These are phyloP conservation scores for Polytrichum commune DNA, from an alignment of 225 moss, liverwort and hornwort species.

Conservation along the genomic window DNA sequence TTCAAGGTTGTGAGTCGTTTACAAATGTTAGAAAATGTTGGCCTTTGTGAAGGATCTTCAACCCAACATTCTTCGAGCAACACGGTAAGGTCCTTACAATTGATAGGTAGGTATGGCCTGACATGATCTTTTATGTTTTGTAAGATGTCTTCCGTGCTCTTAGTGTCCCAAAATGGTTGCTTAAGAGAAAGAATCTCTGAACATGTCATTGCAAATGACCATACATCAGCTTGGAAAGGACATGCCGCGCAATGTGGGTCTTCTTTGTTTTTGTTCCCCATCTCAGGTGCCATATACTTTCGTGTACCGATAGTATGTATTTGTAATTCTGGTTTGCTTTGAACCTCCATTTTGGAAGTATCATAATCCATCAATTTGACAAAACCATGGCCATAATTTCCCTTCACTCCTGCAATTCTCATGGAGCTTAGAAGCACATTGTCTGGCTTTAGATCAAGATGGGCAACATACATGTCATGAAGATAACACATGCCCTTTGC, in stretches of 20 bases:
- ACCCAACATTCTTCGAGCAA: background rate
- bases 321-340: background rate
- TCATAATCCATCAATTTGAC: constrained; percentile 1
- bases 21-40: background rate
- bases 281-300: constrained; percentile 4
- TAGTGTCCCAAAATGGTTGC: background rate
- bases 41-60: background rate
- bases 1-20: background rate
- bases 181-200: background rate
- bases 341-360: background rate
- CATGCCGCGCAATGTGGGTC: background rate
- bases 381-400: background rate
- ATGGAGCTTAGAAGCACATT: background rate
- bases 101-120: background rate
- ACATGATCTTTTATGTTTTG: background rate
- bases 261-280: background rate
- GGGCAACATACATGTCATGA: constrained; percentile 1
- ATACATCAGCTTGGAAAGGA: background rate
- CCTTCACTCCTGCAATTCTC: background rate
- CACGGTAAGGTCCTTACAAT: background rate
- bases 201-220: background rate
- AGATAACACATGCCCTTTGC: constrained; percentile 7
- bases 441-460: constrained; percentile 7
- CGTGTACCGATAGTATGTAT: background rate
- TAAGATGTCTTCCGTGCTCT: background rate